phyloP scores from a whole-genome alignment of 2,329 filamentous ascomycete species.

The Fusarium tjaetaba region DNA sequence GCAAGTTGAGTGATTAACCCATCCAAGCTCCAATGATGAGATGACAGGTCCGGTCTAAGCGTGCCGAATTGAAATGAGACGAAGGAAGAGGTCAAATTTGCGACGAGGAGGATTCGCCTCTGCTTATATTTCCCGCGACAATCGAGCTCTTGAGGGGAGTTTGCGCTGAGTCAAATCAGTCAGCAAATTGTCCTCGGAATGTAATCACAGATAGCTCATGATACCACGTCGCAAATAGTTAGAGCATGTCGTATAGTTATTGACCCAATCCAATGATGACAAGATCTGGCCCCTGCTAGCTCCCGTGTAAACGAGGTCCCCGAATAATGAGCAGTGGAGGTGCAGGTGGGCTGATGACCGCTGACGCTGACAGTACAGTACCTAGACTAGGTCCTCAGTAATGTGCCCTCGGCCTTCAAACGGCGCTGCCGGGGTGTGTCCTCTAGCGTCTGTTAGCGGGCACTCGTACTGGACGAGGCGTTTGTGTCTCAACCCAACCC shows the following conservation, averaged over 20 bases:
- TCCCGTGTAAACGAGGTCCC: conserved; percentile 28
- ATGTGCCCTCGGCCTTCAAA: conserved; percentile 5
- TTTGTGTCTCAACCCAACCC: conserved; percentile 22
- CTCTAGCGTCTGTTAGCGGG: background rate
- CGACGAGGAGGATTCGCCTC: background rate
- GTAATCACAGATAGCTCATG: background rate
- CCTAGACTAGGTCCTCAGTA: background rate
- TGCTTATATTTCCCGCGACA: background rate
- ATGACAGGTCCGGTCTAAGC: background rate
- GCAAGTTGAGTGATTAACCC: conserved; percentile 16
- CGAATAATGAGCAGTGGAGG: background rate
- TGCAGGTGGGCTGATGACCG: conserved; percentile 12
- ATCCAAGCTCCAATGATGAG: background rate
- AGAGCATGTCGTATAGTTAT: conserved; percentile 12
- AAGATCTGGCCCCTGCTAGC: conserved; percentile 20
- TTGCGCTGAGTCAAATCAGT: background rate
- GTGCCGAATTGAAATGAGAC: conserved; percentile 17
- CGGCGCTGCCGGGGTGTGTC: background rate
- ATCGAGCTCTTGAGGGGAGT: background rate
- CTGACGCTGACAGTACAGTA: background rate
- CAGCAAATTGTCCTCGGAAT: background rate
- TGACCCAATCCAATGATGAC: background rate
- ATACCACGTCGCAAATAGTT: conserved; percentile 4
- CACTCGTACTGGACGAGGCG: background rate
- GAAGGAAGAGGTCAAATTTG: background rate